phyloP scores from a whole-genome alignment of 2,329 filamentous ascomycete genomes.

The Arthroderma uncinatum region DNA sequence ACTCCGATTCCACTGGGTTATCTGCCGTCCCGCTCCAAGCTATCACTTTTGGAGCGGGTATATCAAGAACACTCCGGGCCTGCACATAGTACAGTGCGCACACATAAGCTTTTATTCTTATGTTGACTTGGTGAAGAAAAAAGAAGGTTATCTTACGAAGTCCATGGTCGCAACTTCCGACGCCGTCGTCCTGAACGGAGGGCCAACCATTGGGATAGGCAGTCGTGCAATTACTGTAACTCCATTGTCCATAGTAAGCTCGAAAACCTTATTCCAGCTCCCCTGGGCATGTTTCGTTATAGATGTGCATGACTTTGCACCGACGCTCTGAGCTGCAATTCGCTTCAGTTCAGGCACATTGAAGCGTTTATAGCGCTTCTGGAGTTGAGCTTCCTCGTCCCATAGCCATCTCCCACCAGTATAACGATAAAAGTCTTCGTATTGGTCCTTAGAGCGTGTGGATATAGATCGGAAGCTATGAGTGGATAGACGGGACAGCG shows the following conservation, averaged over 20 bases:
- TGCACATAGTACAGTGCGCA: slow-evolving; percentile 4
- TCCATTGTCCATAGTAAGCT: slow-evolving; percentile 19
- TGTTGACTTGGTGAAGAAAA: background rate
- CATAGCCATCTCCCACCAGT: slow-evolving; percentile 25
- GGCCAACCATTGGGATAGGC: slow-evolving; percentile 12
- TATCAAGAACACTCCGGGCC: slow-evolving; percentile 7
- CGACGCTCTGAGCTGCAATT: slow-evolving; percentile 21
- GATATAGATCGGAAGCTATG: background rate
- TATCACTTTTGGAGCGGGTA: slow-evolving; percentile 6
- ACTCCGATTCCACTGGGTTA: slow-evolving; percentile 18
- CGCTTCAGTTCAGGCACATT: slow-evolving; percentile 26
- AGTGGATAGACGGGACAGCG: too few relatives aligned
- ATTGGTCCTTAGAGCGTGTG: background rate
- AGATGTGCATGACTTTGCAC: slow-evolving; percentile 21
- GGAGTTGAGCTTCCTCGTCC: slow-evolving; percentile 24
- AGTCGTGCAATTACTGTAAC: slow-evolving; percentile 18
- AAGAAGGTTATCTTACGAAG: slow-evolving; percentile 12
- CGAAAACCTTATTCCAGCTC: slow-evolving; percentile 29
- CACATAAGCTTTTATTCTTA: too few relatives aligned
- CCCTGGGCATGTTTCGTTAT: slow-evolving; percentile 32
- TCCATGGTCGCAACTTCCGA: slow-evolving; percentile 16
- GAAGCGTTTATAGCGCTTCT: slow-evolving; percentile 22
- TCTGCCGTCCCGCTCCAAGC: background rate
- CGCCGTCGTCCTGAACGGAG: slow-evolving; percentile 11
- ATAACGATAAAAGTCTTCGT: slow-evolving; percentile 20